Evolutionary conservation across 495 filamentous ascomycete genomes (phyloP), one percentile per base, ranked within the genome.

Genomic region (Aspergillus diversus): DNA sequence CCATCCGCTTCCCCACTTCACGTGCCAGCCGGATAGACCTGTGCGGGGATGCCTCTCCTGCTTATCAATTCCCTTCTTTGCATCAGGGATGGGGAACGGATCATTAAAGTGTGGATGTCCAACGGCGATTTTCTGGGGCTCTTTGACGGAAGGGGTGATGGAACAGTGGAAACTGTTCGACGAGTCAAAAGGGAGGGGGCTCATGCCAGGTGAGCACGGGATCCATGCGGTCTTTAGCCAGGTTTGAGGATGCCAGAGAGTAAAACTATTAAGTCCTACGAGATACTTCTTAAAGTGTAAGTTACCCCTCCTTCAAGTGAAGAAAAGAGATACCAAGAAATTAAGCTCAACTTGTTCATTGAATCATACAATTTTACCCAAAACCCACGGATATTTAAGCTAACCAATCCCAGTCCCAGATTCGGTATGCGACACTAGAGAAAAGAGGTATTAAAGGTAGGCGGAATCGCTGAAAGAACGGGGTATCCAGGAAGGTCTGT

Each of bases 401-500:
- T 59, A 62, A 59, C 64, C 55, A 61, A 55, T 35, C 60, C 51
- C 55, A 60, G 42, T 27, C 59, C 66, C 61, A 42, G 60, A 34
- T 50, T 55, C 50, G 58, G 46, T 48, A 60, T 66, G 58, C 57
- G 57, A 63, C 58, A 67, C 53, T 55, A 59, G 51, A 64, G 39
- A 63, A 55, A 50, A 21, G 27, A 48, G 55, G 58, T 49, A 65
- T 65, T 59, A 63, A 60, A 46, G 55, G 58, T 57, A 59, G 54
- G 50, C 50, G 53, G 49, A 58, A 60, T 49, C 61, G 33, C 48
- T 43, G 52, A 49, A 63, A 46, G 27, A 56, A 68, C 56, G 58
- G 65, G 65, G 68, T 67, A 67, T 70, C 67, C 63, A 67, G 43
- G 63, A 70, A 64, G 43, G 56, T 57, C 60, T 64, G 65, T 66